These are phyloP conservation scores for Leucoagaricus sp. DNA, from an alignment of 1,284 basidiomycete genomes.

Conservation along the genomic window DNA sequence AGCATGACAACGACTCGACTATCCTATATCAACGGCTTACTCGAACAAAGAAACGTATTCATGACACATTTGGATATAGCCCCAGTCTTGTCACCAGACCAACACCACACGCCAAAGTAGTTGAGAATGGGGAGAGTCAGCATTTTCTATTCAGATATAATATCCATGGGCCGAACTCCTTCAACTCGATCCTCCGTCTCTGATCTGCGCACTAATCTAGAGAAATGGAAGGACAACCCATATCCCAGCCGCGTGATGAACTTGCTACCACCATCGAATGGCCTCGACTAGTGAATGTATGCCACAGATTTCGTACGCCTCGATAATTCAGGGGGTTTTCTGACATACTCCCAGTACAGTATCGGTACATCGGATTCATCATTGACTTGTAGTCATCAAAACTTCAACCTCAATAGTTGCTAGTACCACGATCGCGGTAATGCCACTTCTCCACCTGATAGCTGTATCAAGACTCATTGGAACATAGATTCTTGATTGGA, in stretches of 20 bases:
- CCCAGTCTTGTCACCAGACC: too few relatives aligned
- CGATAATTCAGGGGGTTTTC: too few relatives aligned
- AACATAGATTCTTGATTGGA: constrained; percentile 4
- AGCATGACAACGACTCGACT: too few relatives aligned
- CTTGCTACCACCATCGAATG: neutral
- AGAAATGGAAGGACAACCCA: neutral
- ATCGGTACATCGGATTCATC: neutral
- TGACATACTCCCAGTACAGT: neutral
- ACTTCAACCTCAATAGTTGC: neutral
- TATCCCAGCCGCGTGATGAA: neutral
- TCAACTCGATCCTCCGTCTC: too few relatives aligned
- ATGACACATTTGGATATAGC: too few relatives aligned
- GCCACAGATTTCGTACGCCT: neutral
- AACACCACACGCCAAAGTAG: too few relatives aligned
- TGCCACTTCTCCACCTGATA: neutral
- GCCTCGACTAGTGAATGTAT: neutral
- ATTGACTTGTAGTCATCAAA: neutral
- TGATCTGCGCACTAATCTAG: too few relatives aligned
- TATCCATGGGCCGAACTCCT: too few relatives aligned
- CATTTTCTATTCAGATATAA: too few relatives aligned
- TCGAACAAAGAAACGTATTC: too few relatives aligned
- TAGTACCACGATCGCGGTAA: neutral
- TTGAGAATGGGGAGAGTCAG: too few relatives aligned
- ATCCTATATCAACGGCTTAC: too few relatives aligned
- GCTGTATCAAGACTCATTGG: neutral